Conservation (phyloP, 1,284 basidiomycete species). For the Malassezia japonica region DNA sequence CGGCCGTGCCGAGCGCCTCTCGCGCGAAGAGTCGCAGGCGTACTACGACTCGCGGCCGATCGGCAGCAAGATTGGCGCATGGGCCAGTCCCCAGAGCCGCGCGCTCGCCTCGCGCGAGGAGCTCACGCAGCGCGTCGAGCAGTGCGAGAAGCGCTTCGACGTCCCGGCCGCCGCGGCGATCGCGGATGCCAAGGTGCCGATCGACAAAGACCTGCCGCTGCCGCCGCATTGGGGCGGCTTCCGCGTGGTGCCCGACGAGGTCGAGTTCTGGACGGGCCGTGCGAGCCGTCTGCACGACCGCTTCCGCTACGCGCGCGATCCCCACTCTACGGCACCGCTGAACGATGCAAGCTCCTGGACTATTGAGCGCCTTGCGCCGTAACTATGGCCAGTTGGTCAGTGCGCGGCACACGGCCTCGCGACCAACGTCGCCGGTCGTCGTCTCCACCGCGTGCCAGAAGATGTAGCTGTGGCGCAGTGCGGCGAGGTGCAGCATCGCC, state of each 20-base stretch:
- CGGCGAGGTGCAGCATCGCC: slow-evolving; percentile 62
- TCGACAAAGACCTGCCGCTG: slow-evolving; percentile 55
- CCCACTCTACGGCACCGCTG: slow-evolving; percentile 1
- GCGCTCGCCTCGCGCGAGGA: slow-evolving; percentile 61
- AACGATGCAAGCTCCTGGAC: slow-evolving; percentile 11
- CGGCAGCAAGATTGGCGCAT: slow-evolving; percentile 77
- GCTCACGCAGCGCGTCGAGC: slow-evolving; percentile 58
- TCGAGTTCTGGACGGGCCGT: slow-evolving; percentile 48
- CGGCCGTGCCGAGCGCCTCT: slow-evolving; percentile 71
- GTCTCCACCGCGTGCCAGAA: slow-evolving; percentile 44
- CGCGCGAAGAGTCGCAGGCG: slow-evolving; percentile 61
- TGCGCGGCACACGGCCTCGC: slow-evolving; percentile 22
- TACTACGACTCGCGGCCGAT: slow-evolving; percentile 79
- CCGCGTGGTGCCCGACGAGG: slow-evolving; percentile 78
- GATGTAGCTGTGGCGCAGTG: slow-evolving; percentile 30
- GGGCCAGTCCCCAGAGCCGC: slow-evolving; percentile 78
- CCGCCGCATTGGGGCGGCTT: slow-evolving; percentile 96
- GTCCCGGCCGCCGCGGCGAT: slow-evolving; percentile 49
- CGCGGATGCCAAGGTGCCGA: slow-evolving; percentile 34
- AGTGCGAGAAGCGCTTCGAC: slow-evolving; percentile 59
- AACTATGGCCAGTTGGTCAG: slow-evolving; percentile 11
- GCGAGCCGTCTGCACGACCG: slow-evolving; percentile 42
- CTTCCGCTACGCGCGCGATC: slow-evolving; percentile 26
- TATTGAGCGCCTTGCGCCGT: slow-evolving; percentile 13
- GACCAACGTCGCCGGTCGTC: slow-evolving; percentile 8